Base-by-base conservation (phyloP, 768 basidiomycete species). In the Tylopilus intermedius region DNA sequence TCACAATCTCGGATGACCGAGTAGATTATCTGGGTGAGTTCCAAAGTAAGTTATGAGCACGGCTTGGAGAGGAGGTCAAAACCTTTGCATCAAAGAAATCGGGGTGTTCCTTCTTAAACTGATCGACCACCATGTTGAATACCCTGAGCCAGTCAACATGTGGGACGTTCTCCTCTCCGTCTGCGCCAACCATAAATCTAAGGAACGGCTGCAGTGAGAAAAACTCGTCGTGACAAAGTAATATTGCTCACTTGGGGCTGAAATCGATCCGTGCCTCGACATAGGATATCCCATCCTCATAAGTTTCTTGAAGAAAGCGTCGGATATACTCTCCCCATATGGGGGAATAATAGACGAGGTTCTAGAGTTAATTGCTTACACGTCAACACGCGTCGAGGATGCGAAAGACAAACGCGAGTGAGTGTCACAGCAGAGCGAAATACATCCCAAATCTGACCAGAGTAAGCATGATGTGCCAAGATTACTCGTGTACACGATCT, bases 221-320 rank as follows among this genome's bases (percentile, higher is more conserved):
- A 42, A 39, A 29, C 32, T 32, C 13, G 7, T 7, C 14, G 46
- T 14, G 4, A 15, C 37, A 54, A 14, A 40, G 44, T 33, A 43
- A 50, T 18, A 15, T 37, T 45, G 62, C 73, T 51, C 55, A 86
- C 85, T 77, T 81, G 54, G 67, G 60, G 39, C 74, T 66, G 62
- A 90, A 89, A 65, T 84, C 83, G 42, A 88, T 74, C 32, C 87
- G 78, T 10, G 78, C 74, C 69, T 90, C 88, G 10, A 82, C 66
- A 62, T 90, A 90, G 2, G 75, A 83, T 37, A 90, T 80, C 0
- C 86, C 86, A 61, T 91, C 88, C 29, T 77, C 79, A 14, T 88
- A 76, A 1, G 79, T 83, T 30, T 79, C 73, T 27, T 73, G 64
- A 51, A 91, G 71, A 64, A 88, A 86, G 53, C 82, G 73, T 26